These are phyloP conservation scores for Aspergillus unguis DNA, from an alignment of 2,329 filamentous ascomycete genomes.

Conservation along the genomic window DNA sequence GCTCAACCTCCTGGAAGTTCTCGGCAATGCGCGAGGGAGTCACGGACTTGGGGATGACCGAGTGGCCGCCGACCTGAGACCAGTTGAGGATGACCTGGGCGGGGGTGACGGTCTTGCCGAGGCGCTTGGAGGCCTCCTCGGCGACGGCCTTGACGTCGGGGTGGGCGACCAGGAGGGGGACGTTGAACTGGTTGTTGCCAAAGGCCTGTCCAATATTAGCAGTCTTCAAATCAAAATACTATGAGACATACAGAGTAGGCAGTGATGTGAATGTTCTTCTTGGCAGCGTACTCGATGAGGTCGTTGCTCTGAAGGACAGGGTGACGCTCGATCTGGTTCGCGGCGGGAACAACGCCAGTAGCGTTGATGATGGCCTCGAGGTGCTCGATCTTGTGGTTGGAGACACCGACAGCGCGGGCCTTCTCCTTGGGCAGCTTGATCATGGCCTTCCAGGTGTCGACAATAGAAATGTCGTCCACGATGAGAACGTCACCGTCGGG, in stretches of 20 bases:
- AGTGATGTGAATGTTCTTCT: conserved; percentile 59
- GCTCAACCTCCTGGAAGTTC: conserved; percentile 44
- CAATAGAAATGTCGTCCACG: conserved; percentile 42
- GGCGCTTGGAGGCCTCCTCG: conserved; percentile 49
- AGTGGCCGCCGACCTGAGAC: conserved; percentile 40
- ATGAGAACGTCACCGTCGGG: conserved; percentile 43
- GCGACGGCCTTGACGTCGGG: conserved; percentile 62
- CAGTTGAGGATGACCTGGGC: conserved; percentile 41
- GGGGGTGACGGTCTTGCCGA: conserved; percentile 32
- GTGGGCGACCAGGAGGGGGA: conserved; percentile 62
- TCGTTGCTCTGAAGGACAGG: conserved; percentile 63
- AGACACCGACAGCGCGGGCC: conserved; percentile 41
- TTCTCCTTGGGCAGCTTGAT: conserved; percentile 43
- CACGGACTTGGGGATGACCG: conserved; percentile 44
- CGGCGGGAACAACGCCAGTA: conserved; percentile 57
- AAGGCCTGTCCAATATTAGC: conserved; percentile 41
- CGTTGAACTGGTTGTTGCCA: conserved; percentile 57
- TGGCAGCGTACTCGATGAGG: conserved; percentile 55
- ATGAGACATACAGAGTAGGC: conserved; percentile 55
- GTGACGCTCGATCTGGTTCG: conserved; percentile 69
- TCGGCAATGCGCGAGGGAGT: conserved; percentile 42
- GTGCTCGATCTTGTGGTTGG: conserved; percentile 37
- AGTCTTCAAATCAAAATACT: background rate
- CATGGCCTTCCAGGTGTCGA: conserved; percentile 47
- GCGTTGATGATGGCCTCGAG: conserved; percentile 56